Evolutionary conservation across 306 rosid species (phyloP).

Genomic region (Vigna nakashimae): DNA sequence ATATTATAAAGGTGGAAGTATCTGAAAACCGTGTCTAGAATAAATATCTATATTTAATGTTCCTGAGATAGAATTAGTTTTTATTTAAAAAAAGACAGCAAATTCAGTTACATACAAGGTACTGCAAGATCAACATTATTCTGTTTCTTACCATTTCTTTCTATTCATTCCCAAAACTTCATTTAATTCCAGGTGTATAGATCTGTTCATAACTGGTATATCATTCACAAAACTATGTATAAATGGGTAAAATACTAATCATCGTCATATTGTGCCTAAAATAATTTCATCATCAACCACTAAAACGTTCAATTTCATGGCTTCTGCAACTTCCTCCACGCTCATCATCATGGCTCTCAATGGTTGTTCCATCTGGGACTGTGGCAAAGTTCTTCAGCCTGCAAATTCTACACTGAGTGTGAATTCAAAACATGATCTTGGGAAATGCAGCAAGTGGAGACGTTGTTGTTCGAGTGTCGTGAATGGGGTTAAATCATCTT

Average conservation of each 20-base stretch:
- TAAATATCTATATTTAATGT: neutral
- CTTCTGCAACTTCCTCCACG: constrained; percentile 39
- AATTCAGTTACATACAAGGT: too few species aligned
- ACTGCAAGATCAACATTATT: too few species aligned
- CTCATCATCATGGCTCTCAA: constrained; percentile 62
- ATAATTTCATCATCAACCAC: constrained; percentile 48
- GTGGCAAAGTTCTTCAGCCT: constrained; percentile 42
- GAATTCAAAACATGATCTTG: constrained; percentile 51
- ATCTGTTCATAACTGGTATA: neutral
- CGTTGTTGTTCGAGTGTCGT: constrained; percentile 44
- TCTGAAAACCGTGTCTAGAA: too few species aligned
- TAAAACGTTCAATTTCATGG: constrained; percentile 13
- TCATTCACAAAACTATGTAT: neutral
- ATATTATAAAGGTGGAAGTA: too few species aligned
- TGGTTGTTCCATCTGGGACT: constrained; percentile 14
- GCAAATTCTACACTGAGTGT: constrained; percentile 35
- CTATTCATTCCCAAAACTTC: neutral
- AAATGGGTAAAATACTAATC: neutral
- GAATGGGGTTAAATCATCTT: constrained; percentile 43
- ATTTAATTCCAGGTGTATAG: neutral
- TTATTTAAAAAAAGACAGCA: neutral
- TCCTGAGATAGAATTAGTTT: neutral
- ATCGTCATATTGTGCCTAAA: neutral
- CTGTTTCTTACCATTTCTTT: neutral
- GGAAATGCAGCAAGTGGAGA: constrained; percentile 53